These are phyloP conservation scores for Teratosphaeria pseudoeucalypti DNA, from an alignment of 2,329 filamentous ascomycete species.

Conservation along the genomic window DNA sequence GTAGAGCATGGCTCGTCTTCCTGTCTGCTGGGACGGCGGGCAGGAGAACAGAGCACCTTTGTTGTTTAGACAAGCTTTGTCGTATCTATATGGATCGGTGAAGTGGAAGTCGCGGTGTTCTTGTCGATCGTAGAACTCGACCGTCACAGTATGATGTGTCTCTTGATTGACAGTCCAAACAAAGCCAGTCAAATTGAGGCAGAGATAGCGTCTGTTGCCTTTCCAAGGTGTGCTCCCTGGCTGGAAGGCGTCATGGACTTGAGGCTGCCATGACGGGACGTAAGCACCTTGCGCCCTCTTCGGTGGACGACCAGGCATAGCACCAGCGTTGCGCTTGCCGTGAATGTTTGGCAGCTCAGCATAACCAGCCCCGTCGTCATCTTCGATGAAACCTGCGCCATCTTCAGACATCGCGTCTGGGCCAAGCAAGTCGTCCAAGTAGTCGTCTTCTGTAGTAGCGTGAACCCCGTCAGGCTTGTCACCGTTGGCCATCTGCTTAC, in stretches of 20 bases:
- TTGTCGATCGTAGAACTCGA: conserved; percentile 95
- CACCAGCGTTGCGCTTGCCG: conserved; percentile 46
- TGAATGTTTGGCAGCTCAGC: conserved; percentile 52
- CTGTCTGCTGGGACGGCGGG: conserved; percentile 46
- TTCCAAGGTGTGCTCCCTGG: conserved; percentile 93
- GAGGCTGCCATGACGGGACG: conserved; percentile 44
- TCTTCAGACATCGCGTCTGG: conserved; percentile 48
- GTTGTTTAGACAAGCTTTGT: conserved; percentile 84
- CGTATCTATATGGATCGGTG: conserved; percentile 89
- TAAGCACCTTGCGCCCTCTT: conserved; percentile 44
- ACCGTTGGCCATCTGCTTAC: conserved; percentile 47
- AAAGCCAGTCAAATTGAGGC: conserved; percentile 84
- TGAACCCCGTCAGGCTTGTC: conserved; percentile 40
- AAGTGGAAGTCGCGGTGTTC: conserved; percentile 93
- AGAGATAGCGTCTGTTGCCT: conserved; percentile 86
- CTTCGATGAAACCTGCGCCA: conserved; percentile 77
- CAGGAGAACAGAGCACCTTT: conserved; percentile 79
- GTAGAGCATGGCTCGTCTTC: conserved; percentile 70
- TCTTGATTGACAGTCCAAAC: conserved; percentile 97
- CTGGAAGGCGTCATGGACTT: conserved; percentile 77
- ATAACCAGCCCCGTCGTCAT: conserved; percentile 93
- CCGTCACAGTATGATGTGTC: conserved; percentile 75
- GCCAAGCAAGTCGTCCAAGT: conserved; percentile 71
- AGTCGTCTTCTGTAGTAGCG: conserved; percentile 53
- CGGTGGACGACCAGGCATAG: conserved; percentile 29